Evolutionary conservation across 2,329 filamentous ascomycete genomes (phyloP).

Genomic region (Aspergillus felis): DNA sequence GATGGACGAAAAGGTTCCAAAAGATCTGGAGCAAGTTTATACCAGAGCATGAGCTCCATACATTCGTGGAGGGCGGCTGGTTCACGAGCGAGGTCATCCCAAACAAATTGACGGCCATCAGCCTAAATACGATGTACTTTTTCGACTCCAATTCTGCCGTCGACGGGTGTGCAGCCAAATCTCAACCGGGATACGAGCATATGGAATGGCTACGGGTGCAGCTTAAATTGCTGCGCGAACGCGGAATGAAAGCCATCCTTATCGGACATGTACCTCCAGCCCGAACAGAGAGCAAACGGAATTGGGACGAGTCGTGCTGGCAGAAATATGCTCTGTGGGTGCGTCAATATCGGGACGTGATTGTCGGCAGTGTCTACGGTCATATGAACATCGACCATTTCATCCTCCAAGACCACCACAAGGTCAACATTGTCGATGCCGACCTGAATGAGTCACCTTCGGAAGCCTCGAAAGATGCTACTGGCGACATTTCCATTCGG

Average conservation of each 20-base stretch:
- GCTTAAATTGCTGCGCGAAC: slow-evolving; percentile 73
- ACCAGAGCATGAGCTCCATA: slow-evolving; percentile 85
- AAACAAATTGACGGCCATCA: slow-evolving; percentile 79
- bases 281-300: slow-evolving; percentile 74
- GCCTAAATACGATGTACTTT: slow-evolving; percentile 94
- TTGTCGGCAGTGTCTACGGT: slow-evolving; percentile 75
- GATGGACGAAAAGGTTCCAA: slow-evolving; percentile 73
- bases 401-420: slow-evolving; percentile 77
- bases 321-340: slow-evolving; percentile 94
- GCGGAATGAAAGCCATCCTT: slow-evolving; percentile 89
- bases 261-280: slow-evolving; percentile 94
- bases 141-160: slow-evolving; percentile 91
- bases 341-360: slow-evolving; percentile 83
- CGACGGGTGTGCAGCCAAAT: slow-evolving; percentile 75
- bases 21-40: slow-evolving; percentile 84
- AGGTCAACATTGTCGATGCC: slow-evolving; percentile 60
- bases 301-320: slow-evolving; percentile 97
- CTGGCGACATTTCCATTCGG: slow-evolving; percentile 55
- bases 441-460: slow-evolving; percentile 19
- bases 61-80: slow-evolving; percentile 90
- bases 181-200: slow-evolving; percentile 87
- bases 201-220: slow-evolving; percentile 95
- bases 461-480: slow-evolving; percentile 9
- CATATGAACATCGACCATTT: slow-evolving; percentile 99
- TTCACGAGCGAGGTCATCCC: slow-evolving; percentile 92